These are phyloP conservation scores for Talaromyces thailandensis DNA, from an alignment of 495 filamentous ascomycete genomes.

Conservation along the genomic window DNA sequence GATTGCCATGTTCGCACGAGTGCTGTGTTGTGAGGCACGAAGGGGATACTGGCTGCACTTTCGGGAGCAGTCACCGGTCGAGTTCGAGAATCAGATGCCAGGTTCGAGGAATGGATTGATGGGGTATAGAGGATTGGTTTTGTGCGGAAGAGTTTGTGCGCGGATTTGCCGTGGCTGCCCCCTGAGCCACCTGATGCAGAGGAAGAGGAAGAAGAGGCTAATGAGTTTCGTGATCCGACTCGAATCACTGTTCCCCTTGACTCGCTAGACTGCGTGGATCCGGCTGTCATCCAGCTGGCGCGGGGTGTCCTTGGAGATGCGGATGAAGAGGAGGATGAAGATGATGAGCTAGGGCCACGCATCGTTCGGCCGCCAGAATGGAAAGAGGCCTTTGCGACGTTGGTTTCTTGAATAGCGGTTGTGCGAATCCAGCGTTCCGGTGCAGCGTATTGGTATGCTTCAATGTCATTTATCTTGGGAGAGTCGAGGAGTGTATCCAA, in stretches of 20 bases:
- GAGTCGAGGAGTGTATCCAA: conserved; percentile 47
- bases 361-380: conserved; percentile 42
- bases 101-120: conserved; percentile 25
- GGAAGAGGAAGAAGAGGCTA: conserved; percentile 26
- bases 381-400: conserved; percentile 18
- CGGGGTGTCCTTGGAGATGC: not conserved
- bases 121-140: conserved; percentile 24
- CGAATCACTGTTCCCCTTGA: conserved; percentile 35
- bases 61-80: conserved; percentile 10
- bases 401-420: conserved; percentile 23
- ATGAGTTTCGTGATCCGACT: conserved; percentile 25
- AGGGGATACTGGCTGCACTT: conserved; percentile 7
- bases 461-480: conserved; percentile 54
- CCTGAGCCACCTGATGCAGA: conserved; percentile 26
- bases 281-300: conserved; percentile 12
- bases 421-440: conserved; percentile 64
- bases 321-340: not conserved
- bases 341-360: not conserved
- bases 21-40: conserved; percentile 9
- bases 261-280: conserved; percentile 16
- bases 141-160: conserved; percentile 14
- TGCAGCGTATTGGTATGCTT: conserved; percentile 80
- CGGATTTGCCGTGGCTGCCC: conserved; percentile 12
- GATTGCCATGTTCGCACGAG: conserved; percentile 38
- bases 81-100: conserved; percentile 16